Base-by-base conservation (phyloP, 108 stramenopile species). In the Bacterosira constricta region DNA sequence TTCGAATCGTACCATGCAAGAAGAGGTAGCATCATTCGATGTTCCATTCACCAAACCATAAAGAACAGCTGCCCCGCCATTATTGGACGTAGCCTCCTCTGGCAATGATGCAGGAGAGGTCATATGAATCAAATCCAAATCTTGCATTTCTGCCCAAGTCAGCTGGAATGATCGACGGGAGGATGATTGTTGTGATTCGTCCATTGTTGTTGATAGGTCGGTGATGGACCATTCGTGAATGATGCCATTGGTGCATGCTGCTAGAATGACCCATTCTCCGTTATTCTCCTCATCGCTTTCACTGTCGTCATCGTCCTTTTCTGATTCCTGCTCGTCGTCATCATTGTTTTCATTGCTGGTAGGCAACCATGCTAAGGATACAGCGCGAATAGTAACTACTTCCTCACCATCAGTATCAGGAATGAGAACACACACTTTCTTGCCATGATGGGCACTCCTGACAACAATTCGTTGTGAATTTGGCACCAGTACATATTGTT, bases 261-360 rank as follows among this genome's bases (percentile, higher is more conserved):
- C 78, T 9, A 79, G 50, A 30, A 73, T 54, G 17, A 79, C 66
- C 78, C 71, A 79, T 60, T 73, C 77, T 32, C 65, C 71, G 0
- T 17, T 36, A 15, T 36, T 29, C 42, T 61, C 53, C 0, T 57
- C 63, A 7, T 36, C 53, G 4, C 23, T 49, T 15, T 38, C 38
- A 32, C 32, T 47, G 4, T 42, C 32, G 11, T 54, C 66, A 25
- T 62, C 45, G 27, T 62, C 59, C 0, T n/a, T n/a, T n/a, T n/a
- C n/a, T n/a, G n/a, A n/a, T n/a, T n/a, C n/a, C n/a, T n/a, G n/a
- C n/a, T 52, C 41, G 26, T 25, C 56, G 11, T 36, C 44, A 3
- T 47, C 62, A 32, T 32, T 46, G 47, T 36, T 65, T 42, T 51
- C 65, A 52, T 58, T 45, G 21, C 20, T 17, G 42, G n/a, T 2